Evolutionary conservation across 2,329 filamentous ascomycete genomes (phyloP), one percentile per base, ranked within the genome.

Genomic region (Curvularia hawaiiensis): DNA sequence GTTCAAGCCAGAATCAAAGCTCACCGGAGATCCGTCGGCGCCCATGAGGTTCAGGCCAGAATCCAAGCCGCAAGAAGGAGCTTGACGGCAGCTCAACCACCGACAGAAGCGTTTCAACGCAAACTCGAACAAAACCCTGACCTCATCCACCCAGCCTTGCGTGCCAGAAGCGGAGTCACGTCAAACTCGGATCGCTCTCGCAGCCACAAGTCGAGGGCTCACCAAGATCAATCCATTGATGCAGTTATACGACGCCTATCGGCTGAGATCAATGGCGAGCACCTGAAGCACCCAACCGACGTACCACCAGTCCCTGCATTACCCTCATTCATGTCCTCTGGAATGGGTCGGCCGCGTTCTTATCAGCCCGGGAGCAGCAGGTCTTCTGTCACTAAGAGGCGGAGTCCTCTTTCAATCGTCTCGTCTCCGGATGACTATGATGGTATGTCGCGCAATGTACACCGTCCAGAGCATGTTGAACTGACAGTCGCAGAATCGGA

Each of bases 191-290:
- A 47, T 10, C 52, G 52, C 12, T 38, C 51, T 45, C 48, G 52
- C 39, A 56, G 56, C n/a, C 35, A 50, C 45, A 59, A 54, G 20
- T 41, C 40, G 30, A 58, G 48, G 26, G 39, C 16, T 3, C 33
- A 48, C 38, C 51, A 54, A 33, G 65, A 62, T 16, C 52, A 62
- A 7, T 56, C 64, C 14, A 66, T 67, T n/a, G 66, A 66, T 26
- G 62, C 66, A 4, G 56, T 65, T 20, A 66, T 82, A 51, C 46
- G 52, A 43, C 52, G 58, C 33, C 35, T 60, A 24, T 60, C 54
- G 7, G 35, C 53, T 14, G 40, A 56, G 30, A 20, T 50, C 14
- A 41, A 54, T 31, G 22, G 41, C 24, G 16, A 18, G 24, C 33
- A 44, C 16, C 48, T 41, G 41, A 35, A 38, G 20, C 12, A 33